Conservation (phyloP, 257 asterid species). For the Asclepias syriaca region DNA sequence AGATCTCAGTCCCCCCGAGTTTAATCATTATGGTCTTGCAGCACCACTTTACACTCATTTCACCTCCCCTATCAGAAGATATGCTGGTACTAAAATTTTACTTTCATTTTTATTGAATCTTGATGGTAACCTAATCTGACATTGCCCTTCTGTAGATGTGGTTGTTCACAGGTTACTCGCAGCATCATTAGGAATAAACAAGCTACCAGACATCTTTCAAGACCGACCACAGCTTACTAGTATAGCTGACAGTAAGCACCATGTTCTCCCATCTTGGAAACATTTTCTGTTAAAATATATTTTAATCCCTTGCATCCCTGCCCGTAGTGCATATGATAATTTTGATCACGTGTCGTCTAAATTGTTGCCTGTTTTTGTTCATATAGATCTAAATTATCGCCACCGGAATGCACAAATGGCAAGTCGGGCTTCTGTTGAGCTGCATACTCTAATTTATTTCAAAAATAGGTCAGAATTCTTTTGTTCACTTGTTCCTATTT, state of each 20-base stretch:
- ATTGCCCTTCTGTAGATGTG: conserved; percentile 55
- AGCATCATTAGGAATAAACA: conserved; percentile 86
- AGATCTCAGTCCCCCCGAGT: conserved; percentile 91
- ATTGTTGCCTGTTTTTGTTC: conserved; percentile 6
- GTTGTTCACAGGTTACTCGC: conserved; percentile 92
- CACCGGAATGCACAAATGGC: conserved; percentile 99
- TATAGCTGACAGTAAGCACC: conserved; percentile 75
- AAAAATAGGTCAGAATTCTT: conserved; percentile 51
- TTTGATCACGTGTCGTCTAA: background rate
- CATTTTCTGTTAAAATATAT: background rate
- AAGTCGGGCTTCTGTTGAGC: conserved; percentile 94
- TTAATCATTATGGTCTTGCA: conserved; percentile 90
- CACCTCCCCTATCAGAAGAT: conserved; percentile 98
- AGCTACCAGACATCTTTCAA: conserved; percentile 77
- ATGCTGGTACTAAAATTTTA: conserved; percentile 55
- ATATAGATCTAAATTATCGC: conserved; percentile 86
- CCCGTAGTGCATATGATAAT: too few species aligned
- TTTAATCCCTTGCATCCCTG: background rate
- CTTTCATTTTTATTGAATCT: conserved; percentile 17
- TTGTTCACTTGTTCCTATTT: background rate
- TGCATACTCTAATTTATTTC: conserved; percentile 89
- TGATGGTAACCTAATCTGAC: conserved; percentile 12
- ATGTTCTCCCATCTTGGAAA: conserved; percentile 11
- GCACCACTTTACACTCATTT: conserved; percentile 91
- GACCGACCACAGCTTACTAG: conserved; percentile 72